Conservation (phyloP, 768 basidiomycete genomes). For the Xerocomellus intermedius region DNA sequence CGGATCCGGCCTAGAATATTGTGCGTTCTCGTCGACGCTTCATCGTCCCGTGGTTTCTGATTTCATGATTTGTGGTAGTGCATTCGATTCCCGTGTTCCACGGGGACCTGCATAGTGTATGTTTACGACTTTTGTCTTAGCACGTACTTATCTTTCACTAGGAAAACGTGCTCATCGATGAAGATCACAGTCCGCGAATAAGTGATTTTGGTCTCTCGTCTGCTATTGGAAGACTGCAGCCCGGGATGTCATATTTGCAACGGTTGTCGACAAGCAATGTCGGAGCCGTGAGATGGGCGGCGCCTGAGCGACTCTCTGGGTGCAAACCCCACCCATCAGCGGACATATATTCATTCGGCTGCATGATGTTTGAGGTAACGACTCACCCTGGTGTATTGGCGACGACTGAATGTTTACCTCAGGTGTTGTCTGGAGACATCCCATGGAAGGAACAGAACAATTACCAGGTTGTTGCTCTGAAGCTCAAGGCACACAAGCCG, state of each 20-base stretch:
- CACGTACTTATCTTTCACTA: not conserved
- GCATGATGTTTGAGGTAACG: constrained; percentile 1
- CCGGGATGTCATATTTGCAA: not conserved
- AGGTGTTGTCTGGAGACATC: constrained; percentile 5
- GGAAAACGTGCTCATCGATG: not conserved
- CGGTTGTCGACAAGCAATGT: not conserved
- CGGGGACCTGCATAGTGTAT: not conserved
- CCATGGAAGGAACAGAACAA: constrained; percentile 4
- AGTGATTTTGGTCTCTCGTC: not conserved
- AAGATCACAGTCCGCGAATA: not conserved
- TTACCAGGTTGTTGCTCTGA: not conserved
- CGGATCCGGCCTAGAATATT: not conserved
- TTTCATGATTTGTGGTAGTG: not conserved
- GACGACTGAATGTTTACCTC: not conserved
- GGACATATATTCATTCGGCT: constrained; percentile 4
- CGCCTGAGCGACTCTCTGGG: not conserved
- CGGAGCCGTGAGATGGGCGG: not conserved
- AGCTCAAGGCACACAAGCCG: not conserved
- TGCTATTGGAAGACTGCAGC: not conserved
- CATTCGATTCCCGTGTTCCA: not conserved
- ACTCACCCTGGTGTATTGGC: too few species aligned
- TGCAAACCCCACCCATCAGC: not conserved
- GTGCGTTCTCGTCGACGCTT: not conserved
- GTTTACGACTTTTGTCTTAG: not conserved
- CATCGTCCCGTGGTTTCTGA: not conserved